Conservation (phyloP, 441 rosid genomes). For the Aquilaria agallochum region DNA sequence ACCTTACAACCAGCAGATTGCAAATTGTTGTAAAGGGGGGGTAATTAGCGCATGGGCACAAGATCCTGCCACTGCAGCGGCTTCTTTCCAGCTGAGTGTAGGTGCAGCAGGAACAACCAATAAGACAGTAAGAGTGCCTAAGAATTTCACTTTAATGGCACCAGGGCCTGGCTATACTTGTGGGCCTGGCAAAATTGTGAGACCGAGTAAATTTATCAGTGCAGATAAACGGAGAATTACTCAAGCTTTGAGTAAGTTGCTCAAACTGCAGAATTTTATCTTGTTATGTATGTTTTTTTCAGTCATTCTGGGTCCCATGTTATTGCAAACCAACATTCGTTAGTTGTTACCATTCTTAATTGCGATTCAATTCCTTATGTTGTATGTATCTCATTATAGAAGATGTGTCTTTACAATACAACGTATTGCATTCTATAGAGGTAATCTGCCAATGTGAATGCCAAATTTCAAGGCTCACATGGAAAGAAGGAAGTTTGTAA, state of each 20-base stretch:
- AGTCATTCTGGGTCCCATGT: not conserved
- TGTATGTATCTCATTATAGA: not conserved
- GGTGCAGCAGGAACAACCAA: slow-evolving; percentile 78
- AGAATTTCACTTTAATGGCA: slow-evolving; percentile 57
- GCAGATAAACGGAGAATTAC: slow-evolving; percentile 66
- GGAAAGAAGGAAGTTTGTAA: not conserved
- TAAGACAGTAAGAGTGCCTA: slow-evolving; percentile 60
- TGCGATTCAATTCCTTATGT: not conserved
- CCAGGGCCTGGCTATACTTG: slow-evolving; percentile 92
- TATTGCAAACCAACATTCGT: not conserved
- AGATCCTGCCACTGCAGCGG: slow-evolving; percentile 58
- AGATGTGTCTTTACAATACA: not conserved
- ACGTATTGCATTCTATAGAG: not conserved
- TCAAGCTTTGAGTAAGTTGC: slow-evolving; percentile 74
- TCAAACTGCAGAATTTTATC: slow-evolving; percentile 1
- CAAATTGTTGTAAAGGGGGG: slow-evolving; percentile 89
- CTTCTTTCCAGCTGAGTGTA: slow-evolving; percentile 72
- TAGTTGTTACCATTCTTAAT: not conserved
- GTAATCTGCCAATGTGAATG: no score
- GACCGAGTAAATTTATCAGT: slow-evolving; percentile 42
- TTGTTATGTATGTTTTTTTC: not conserved
- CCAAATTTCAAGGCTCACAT: not conserved
- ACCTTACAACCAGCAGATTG: slow-evolving; percentile 59
- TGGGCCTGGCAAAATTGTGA: slow-evolving; percentile 50
- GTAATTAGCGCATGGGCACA: slow-evolving; percentile 68